Evolutionary conservation across 306 rosid species (phyloP).

Genomic region (Styphnolobium japonicum): DNA sequence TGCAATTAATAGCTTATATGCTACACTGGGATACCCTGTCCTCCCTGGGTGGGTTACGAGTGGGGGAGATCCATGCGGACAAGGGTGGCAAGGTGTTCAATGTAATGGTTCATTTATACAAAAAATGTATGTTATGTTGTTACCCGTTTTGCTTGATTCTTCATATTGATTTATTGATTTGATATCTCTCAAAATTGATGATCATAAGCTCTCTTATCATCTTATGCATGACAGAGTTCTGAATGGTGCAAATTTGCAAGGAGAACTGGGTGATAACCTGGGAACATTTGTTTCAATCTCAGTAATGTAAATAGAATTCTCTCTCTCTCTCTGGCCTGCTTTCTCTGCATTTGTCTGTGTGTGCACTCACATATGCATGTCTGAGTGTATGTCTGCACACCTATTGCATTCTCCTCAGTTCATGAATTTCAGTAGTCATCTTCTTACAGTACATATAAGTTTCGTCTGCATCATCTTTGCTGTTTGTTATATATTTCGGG

Average conservation of each 20-base stretch:
- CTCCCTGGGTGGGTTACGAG: constrained; percentile 83
- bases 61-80: constrained; percentile 97
- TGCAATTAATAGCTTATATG: constrained; percentile 77
- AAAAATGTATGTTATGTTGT: constrained; percentile 53
- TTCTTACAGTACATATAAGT: background rate
- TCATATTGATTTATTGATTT: constrained; percentile 2
- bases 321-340: background rate
- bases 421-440: background rate
- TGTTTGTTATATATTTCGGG: constrained; percentile 29
- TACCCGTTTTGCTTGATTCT: constrained; percentile 10
- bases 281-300: constrained; percentile 59
- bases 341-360: background rate
- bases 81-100: constrained; percentile 89
- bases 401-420: constrained; percentile 1
- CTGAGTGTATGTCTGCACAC: background rate
- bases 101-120: constrained; percentile 65
- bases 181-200: constrained; percentile 7
- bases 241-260: constrained; percentile 88
- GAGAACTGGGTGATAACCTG: constrained; percentile 71
- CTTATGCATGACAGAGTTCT: constrained; percentile 58
- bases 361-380: background rate
- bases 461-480: constrained; percentile 6
- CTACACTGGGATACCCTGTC: constrained; percentile 67
- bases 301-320: constrained; percentile 62
- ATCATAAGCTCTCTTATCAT: constrained; percentile 23